Percentiles rank a stretch among this genome's conserved stretches.
These are phyloP conservation scores for Lactifluus hygrophoroides DNA, from an alignment of 768 basidiomycete genomes.

Conservation along the genomic window DNA sequence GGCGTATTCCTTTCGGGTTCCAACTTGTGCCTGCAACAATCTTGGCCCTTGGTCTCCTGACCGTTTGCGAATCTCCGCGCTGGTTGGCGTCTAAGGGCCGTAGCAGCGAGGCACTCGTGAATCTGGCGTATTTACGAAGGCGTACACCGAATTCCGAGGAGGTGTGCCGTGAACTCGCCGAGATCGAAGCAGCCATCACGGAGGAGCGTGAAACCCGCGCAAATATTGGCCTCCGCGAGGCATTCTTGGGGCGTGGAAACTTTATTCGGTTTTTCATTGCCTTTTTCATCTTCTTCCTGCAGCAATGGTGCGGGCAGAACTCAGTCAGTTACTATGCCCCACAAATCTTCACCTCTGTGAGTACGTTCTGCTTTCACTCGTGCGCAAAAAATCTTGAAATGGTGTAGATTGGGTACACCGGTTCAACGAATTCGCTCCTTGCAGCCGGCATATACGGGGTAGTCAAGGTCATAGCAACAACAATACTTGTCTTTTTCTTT, in stretches of 20 bases:
- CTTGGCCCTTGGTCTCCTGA: constrained; percentile 57
- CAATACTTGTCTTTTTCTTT: constrained; percentile 56
- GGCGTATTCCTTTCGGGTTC: constrained; percentile 67
- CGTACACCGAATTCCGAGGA: constrained; percentile 33
- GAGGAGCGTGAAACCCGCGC: constrained; percentile 61
- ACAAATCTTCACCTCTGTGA: constrained; percentile 59
- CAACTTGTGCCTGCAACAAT: constrained; percentile 71
- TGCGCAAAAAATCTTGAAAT: background rate
- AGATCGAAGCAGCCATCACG: constrained; percentile 71
- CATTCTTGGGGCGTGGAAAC: constrained; percentile 78
- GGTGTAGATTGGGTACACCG: constrained; percentile 55
- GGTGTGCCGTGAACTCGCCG: constrained; percentile 56
- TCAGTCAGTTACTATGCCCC: constrained; percentile 70
- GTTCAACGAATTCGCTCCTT: constrained; percentile 49
- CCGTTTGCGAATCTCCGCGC: constrained; percentile 68
- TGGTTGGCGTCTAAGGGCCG: constrained; percentile 63
- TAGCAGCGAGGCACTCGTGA: constrained; percentile 42
- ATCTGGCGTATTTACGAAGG: constrained; percentile 57
- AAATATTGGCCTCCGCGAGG: constrained; percentile 60
- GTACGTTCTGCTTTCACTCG: constrained; percentile 13
- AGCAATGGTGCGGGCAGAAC: constrained; percentile 83
- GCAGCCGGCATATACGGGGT: constrained; percentile 66
- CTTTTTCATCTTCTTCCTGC: constrained; percentile 66
- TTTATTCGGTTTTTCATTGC: constrained; percentile 79
- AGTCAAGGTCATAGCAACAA: constrained; percentile 59